These are phyloP conservation scores for Moesziomyces sp. DNA, from an alignment of 1,284 basidiomycete genomes.

Conservation along the genomic window DNA sequence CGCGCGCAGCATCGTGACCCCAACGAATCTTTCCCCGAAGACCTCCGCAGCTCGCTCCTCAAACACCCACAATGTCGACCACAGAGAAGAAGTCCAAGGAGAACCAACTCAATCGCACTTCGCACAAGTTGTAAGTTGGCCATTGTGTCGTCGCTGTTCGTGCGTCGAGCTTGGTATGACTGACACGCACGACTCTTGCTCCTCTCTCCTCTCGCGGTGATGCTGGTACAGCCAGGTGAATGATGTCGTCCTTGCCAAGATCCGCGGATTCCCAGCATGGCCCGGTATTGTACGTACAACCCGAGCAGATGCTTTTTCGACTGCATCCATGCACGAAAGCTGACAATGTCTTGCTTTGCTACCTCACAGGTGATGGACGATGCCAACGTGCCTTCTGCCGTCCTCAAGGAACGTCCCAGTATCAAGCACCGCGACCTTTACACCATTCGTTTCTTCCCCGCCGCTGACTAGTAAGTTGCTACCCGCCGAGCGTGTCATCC, in stretches of 20 bases:
- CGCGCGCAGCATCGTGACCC: background rate
- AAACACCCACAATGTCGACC: slow-evolving; percentile 18
- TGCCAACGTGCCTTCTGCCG: slow-evolving; percentile 73
- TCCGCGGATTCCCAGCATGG: slow-evolving; percentile 94
- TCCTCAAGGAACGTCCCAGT: slow-evolving; percentile 77
- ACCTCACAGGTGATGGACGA: slow-evolving; percentile 79
- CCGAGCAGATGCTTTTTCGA: background rate
- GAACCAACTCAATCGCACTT: slow-evolving; percentile 36
- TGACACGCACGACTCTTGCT: slow-evolving; percentile 2
- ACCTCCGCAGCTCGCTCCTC: background rate
- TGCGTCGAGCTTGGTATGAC: background rate
- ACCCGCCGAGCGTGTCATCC: slow-evolving; percentile 2
- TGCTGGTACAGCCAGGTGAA: slow-evolving; percentile 66
- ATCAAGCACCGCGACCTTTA: slow-evolving; percentile 78
- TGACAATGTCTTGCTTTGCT: background rate
- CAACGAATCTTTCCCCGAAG: background rate
- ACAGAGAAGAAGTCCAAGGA: slow-evolving; percentile 51
- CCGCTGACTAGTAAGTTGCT: slow-evolving; percentile 84
- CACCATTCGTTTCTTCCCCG: slow-evolving; percentile 88
- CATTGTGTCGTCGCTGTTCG: background rate
- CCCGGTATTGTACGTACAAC: slow-evolving; percentile 79
- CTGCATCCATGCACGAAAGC: background rate
- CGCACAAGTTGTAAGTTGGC: slow-evolving; percentile 33
- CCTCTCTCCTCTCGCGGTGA: background rate
- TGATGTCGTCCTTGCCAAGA: slow-evolving; percentile 89